Evolutionary conservation across 257 asterid species (phyloP).

Genomic region (Jasminum sambac): DNA sequence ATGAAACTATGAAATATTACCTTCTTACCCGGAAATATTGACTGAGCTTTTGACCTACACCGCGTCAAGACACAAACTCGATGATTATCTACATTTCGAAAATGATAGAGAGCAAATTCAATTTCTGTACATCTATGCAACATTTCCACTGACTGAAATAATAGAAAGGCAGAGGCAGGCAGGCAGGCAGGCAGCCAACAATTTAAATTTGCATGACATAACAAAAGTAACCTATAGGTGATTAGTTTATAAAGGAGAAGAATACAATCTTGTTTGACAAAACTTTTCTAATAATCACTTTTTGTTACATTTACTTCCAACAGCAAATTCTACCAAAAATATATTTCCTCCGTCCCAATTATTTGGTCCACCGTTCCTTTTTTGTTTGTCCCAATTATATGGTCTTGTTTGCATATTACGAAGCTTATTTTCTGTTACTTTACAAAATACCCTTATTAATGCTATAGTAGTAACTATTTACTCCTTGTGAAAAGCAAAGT

Average conservation of each 20-base stretch:
- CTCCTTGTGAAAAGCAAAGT: too few relatives aligned
- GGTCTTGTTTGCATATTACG: too few relatives aligned
- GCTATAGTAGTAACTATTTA: too few relatives aligned
- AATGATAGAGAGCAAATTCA: slow-evolving; percentile 18
- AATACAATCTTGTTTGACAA: too few relatives aligned
- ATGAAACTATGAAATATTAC: slow-evolving; percentile 50
- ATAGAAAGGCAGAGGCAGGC: background rate
- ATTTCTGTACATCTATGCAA: background rate
- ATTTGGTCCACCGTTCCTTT: too few relatives aligned
- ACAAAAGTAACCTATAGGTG: background rate
- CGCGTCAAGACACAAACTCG: slow-evolving; percentile 79
- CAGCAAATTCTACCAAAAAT: too few relatives aligned
- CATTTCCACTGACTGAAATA: background rate
- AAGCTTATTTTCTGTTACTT: too few relatives aligned
- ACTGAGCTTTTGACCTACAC: slow-evolving; percentile 68
- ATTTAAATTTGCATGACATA: background rate
- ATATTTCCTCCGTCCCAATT: too few relatives aligned
- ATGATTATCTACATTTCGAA: slow-evolving; percentile 64
- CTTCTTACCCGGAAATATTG: slow-evolving; percentile 97
- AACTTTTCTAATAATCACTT: too few relatives aligned
- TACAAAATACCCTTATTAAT: too few relatives aligned
- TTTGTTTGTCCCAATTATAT: too few relatives aligned
- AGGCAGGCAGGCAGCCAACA: background rate
- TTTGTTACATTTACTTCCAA: too few relatives aligned
- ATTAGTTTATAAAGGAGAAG: background rate